A percentile compares a stretch with the other conserved stretches of the same genome.
Conservation (phyloP, 495 filamentous ascomycete genomes). For the Friedmanniomyces simplex region DNA sequence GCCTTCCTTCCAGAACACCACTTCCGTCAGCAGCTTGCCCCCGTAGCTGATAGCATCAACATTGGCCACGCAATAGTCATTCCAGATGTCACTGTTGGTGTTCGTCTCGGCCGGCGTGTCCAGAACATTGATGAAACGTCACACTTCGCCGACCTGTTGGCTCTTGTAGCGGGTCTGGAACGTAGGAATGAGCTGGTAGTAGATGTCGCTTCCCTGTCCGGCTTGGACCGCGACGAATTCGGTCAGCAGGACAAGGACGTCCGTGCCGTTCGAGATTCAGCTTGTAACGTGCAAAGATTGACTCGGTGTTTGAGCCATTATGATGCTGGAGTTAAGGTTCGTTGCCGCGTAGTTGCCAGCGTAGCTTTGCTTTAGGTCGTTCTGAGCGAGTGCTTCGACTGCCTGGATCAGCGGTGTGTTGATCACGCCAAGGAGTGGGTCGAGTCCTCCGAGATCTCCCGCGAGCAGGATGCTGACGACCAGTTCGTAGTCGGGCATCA, state of each 20-base stretch:
- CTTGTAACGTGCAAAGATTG: constrained; percentile 16
- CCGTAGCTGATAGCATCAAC: constrained; percentile 19
- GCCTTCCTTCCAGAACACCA: constrained; percentile 17
- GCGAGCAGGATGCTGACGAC: constrained; percentile 25
- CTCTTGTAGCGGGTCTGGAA: constrained; percentile 17
- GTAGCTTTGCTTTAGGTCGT: constrained; percentile 19
- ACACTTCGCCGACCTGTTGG: constrained; percentile 8
- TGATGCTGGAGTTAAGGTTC: constrained; percentile 20
- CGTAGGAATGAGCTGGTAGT: constrained; percentile 11
- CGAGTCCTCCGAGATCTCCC: constrained; percentile 10
- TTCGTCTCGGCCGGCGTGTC: constrained; percentile 9
- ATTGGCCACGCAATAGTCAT: constrained; percentile 23
- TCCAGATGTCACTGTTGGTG: constrained; percentile 4
- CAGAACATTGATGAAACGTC: neutral
- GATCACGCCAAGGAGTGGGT: constrained; percentile 12
- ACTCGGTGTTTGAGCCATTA: constrained; percentile 9
- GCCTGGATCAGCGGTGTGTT: constrained; percentile 17
- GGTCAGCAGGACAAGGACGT: constrained; percentile 6
- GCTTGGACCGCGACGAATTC: neutral
- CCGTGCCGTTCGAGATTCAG: constrained; percentile 21
- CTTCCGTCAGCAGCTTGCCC: constrained; percentile 18
- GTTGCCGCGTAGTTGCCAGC: constrained; percentile 10
- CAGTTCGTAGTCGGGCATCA: constrained; percentile 25
- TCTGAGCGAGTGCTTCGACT: constrained; percentile 18
- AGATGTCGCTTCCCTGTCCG: neutral